Percentiles rank a stretch among this genome's conserved stretches.
Evolutionary conservation across 1,139 yeast species (phyloP).

Genomic region (Geotrichum aggregatum): DNA sequence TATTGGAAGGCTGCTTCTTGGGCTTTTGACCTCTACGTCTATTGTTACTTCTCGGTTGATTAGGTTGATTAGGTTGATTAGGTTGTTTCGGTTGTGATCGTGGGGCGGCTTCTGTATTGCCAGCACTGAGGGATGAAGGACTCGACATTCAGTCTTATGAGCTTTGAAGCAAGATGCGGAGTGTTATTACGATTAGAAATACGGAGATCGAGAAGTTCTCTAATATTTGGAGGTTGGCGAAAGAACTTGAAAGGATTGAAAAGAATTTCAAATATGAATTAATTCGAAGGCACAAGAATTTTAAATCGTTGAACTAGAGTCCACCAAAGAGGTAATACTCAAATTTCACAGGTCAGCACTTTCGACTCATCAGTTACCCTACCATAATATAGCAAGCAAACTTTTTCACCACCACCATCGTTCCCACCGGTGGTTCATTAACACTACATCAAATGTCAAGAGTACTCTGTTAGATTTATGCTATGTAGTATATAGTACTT

Average conservation of each 20-base stretch:
- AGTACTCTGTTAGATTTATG: no score
- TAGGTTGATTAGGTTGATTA: not conserved
- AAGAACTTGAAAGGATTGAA: not conserved
- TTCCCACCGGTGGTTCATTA: no score
- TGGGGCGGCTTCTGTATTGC: not conserved
- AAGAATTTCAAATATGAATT: no score
- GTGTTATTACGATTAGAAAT: not conserved
- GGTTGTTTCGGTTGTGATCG: not conserved
- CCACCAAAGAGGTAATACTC: no score
- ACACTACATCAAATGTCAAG: no score
- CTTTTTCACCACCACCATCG: constrained; percentile 5
- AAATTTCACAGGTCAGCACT: not conserved
- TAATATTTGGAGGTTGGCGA: not conserved
- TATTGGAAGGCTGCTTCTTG: not conserved
- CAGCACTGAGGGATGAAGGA: not conserved
- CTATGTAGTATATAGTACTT: not conserved
- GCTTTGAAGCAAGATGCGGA: not conserved
- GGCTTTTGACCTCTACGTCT: constrained; percentile 3
- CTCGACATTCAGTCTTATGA: not conserved
- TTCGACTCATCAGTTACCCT: constrained; percentile 8
- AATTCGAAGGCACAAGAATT: no score
- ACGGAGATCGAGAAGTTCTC: not conserved
- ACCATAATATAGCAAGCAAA: not conserved
- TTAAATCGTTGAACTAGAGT: no score
- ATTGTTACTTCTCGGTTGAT: constrained; percentile 3